These are phyloP conservation scores for Ophiorrhiza pumila DNA, from an alignment of 257 asterid species.

Conservation along the genomic window DNA sequence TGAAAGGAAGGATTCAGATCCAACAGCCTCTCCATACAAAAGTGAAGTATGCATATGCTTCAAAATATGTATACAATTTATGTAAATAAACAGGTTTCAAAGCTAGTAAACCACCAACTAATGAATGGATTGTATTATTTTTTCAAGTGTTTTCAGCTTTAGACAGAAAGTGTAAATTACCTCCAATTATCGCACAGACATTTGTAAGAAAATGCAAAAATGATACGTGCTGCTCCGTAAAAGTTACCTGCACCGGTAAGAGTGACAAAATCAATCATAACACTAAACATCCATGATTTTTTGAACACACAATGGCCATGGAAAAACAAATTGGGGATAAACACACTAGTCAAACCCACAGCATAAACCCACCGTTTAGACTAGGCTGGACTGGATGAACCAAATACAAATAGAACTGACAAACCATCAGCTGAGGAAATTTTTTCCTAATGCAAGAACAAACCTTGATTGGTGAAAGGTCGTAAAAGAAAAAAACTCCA, in stretches of 20 bases:
- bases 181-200: conserved; percentile 96
- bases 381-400: neutral
- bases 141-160: neutral
- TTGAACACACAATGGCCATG: neutral
- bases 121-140: neutral
- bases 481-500: conserved; percentile 90
- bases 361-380: neutral
- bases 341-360: neutral
- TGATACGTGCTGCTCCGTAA: conserved; percentile 66
- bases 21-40: neutral
- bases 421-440: neutral
- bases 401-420: neutral
- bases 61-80: neutral
- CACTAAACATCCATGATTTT: neutral
- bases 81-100: neutral
- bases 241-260: conserved; percentile 64
- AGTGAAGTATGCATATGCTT: neutral
- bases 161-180: conserved; percentile 28
- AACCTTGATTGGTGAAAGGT: conserved; percentile 96
- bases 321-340: neutral
- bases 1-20: neutral
- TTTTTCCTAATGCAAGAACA: conserved; percentile 5
- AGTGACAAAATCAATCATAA: neutral
- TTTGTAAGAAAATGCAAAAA: conserved; percentile 92
- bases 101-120: neutral